Evolutionary conservation across 345 rosid species (phyloP), one percentile per base, ranked within the genome.

Genomic region (Alliaria petiolata): DNA sequence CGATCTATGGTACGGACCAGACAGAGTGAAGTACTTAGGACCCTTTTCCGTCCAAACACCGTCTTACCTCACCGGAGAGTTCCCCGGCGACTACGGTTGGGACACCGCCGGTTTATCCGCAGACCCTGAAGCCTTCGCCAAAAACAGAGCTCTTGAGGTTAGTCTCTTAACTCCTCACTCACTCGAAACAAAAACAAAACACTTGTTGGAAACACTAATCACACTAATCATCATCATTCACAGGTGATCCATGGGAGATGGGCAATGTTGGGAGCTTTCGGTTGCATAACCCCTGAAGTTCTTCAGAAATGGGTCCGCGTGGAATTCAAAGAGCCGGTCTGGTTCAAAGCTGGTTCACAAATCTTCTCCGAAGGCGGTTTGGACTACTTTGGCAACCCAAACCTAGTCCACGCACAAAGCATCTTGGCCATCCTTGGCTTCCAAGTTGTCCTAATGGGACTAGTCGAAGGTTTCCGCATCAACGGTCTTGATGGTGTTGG

Each of bases 311-410:
- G 96, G 96, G 75, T 89, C 10, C 82, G 64, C 78, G 88, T 93
- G 33, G 85, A 87, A 67, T 89, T 95, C 93, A 91, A 91, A 81
- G 99, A 91, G 60, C 93, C 99, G 13, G 87, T 91, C n/a, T 95
- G 96, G 99, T 95, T 95, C 90, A 95, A 91, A 61, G 97, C 99
- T 5, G 96, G 99, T 46, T 88, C 99, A 61, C 96, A 95, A 60
- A 95, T 95, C 72, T 95, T 95, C 88, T 87, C 97, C 0, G 95
- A 95, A 82, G 97, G 99, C 14, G 97, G 99, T 25, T 79, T 95
- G 72, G 99, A 95, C 90, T 95, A 95, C 82, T 80, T 91, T 43
- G 97, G 99, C 65, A 95, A 95, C 87, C 99, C 99, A 10, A 95
- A 91, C 80, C 89, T 95, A 20, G 93, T 91, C 67, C 96, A 95